Evolutionary conservation across 2,329 filamentous ascomycete species (phyloP).

Genomic region (Chlorencoelia australis): DNA sequence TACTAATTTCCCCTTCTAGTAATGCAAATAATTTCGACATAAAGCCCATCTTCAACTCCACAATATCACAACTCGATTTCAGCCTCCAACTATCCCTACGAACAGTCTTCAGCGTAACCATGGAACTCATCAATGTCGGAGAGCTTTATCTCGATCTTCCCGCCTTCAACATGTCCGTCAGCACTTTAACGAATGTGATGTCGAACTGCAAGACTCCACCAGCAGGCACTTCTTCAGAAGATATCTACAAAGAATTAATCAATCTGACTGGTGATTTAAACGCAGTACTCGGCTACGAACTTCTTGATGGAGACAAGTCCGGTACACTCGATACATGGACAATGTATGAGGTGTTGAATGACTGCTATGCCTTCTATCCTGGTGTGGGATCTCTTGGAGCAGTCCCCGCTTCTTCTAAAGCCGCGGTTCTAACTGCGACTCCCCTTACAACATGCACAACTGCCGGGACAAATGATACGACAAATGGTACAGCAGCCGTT

Average conservation of each 20-base stretch:
- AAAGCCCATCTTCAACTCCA: background rate
- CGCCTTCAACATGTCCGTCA: conserved; percentile 1
- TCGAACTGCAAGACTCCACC: conserved; percentile 2
- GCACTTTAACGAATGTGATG: background rate
- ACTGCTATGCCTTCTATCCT: conserved; percentile 1
- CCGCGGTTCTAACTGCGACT: background rate
- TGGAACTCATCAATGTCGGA: background rate
- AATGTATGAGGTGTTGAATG: background rate
- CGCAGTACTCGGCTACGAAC: conserved; percentile 1
- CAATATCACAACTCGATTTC: conserved; percentile 1
- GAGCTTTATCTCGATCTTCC: background rate
- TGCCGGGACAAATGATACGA: background rate
- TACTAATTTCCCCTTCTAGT: background rate
- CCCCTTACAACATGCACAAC: background rate
- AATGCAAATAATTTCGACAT: background rate
- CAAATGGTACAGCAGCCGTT: background rate
- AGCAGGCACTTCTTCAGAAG: background rate
- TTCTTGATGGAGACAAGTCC: background rate
- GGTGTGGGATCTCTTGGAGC: background rate
- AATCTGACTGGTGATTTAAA: background rate
- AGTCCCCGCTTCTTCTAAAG: background rate
- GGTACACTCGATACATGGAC: background rate
- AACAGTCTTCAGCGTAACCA: conserved; percentile 2
- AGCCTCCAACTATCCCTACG: background rate
- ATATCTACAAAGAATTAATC: conserved; percentile 1